Evolutionary conservation across 768 basidiomycete species (phyloP).

Genomic region (Kwoniella bestiolae): DNA sequence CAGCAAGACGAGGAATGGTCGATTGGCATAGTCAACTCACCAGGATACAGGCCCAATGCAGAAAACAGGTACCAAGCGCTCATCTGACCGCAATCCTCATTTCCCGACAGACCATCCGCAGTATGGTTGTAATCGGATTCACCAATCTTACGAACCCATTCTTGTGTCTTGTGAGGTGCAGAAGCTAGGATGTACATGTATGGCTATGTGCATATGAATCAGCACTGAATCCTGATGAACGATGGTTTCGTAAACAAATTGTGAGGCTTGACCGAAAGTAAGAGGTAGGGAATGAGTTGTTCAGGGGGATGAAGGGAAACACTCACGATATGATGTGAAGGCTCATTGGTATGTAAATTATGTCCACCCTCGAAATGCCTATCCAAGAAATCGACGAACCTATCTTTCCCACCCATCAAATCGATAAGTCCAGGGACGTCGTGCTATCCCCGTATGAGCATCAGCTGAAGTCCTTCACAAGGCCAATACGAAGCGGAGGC

Average conservation of each 20-base stretch:
- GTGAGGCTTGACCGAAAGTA: too few species aligned
- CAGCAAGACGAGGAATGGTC: too few species aligned
- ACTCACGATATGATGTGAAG: slow-evolving; percentile 73
- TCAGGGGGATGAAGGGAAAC: not conserved
- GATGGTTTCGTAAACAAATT: too few species aligned
- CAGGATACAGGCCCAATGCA: slow-evolving; percentile 78
- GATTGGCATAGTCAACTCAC: too few species aligned
- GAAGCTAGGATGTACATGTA: slow-evolving; percentile 77
- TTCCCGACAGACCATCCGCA: slow-evolving; percentile 73
- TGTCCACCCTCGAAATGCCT: slow-evolving; percentile 62
- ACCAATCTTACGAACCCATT: slow-evolving; percentile 72
- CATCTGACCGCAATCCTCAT: slow-evolving; percentile 91
- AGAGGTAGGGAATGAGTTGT: not conserved
- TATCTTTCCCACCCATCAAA: slow-evolving; percentile 68
- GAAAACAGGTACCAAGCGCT: slow-evolving; percentile 86
- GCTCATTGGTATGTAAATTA: slow-evolving; percentile 85
- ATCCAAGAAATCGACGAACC: slow-evolving; percentile 66
- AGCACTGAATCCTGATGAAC: too few species aligned
- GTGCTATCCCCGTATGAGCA: slow-evolving; percentile 61
- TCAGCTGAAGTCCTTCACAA: not conserved
- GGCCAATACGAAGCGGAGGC: not conserved
- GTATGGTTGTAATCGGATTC: slow-evolving; percentile 69
- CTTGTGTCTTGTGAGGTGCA: slow-evolving; percentile 72
- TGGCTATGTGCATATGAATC: too few species aligned
- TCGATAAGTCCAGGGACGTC: slow-evolving; percentile 68